Evolutionary conservation across 176 grass and related monocot species (phyloP), one percentile per base, ranked within the genome.

Genomic region (Aegilops umbellulata): DNA sequence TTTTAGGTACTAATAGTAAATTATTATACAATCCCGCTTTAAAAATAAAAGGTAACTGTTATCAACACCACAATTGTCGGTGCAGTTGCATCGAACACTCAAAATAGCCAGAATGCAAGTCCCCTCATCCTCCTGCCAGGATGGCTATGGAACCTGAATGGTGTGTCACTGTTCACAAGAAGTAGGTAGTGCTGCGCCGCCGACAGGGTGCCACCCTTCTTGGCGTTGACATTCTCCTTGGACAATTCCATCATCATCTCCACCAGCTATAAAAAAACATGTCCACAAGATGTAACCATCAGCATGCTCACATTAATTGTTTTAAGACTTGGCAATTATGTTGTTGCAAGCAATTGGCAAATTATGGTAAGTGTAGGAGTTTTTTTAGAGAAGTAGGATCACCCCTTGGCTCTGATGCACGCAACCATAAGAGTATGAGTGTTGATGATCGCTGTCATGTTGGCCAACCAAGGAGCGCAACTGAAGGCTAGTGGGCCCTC

Each of bases 181-280:
- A 62, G 85, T 60, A 78, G 67, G 88, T 93, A 72, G 66, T 63
- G 73, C 34, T 80, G n/a, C 82, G 82, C 26, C 65, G 72, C 31
- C 22, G 25, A 44, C 3, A 44, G 41, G 41, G 41, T 0, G 1
- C 35, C 68, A 9, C 70, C 55, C 66, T 83, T 88, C 82, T 62
- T 85, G 2, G 39, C 10, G 8, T 11, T 42, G 10, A 42, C 30
- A 22, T 77, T 87, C 76, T 77, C 88, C 71, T n/a, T 80, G 39
- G 39, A 42, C 9, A 3, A 42, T 42, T 42, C 44, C 65, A 10
- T 79, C 85, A 86, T 90, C 78, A 73, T 87, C 82, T 83, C 88
- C 79, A 88, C 27, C 23, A 93, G 62, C 88, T 93, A 82, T 44
- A 12, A 44, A 90, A 85, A 88, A 85, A 14, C 71, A 42, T 8